A percentile compares a stretch with the other conserved stretches of the same genome.
These are phyloP conservation scores for Lunasporangiospora selenospora DNA, from an alignment of 192 early-diverging fungal species.

Conservation along the genomic window DNA sequence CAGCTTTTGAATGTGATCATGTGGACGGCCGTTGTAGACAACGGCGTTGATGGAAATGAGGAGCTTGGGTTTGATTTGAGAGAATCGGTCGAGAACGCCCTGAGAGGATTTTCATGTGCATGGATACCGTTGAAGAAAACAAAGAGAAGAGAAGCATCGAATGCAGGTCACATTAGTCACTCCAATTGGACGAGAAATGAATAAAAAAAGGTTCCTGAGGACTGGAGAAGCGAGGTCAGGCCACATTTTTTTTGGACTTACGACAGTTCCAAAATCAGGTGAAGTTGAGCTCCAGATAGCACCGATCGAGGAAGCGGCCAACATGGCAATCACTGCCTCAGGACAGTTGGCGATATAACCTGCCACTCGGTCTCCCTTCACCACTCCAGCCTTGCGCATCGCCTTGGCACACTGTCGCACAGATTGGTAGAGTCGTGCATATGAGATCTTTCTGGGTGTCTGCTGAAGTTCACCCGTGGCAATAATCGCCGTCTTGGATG, in stretches of 20 bases:
- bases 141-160: background rate
- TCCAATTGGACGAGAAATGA: background rate
- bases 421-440: conserved; percentile 71
- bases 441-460: conserved; percentile 57
- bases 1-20: conserved; percentile 82
- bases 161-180: background rate
- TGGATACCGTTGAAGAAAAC: background rate
- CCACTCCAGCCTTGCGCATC: conserved; percentile 73
- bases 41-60: conserved; percentile 91
- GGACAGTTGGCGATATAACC: conserved; percentile 90
- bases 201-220: background rate
- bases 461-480: conserved; percentile 52
- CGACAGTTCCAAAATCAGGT: conserved; percentile 92
- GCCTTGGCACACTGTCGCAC: conserved; percentile 78
- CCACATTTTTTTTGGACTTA: conserved; percentile 35
- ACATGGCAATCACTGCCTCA: conserved; percentile 82
- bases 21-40: conserved; percentile 89
- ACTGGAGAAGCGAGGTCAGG: too few relatives aligned
- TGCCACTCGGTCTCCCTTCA: conserved; percentile 83
- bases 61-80: conserved; percentile 90
- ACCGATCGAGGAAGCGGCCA: conserved; percentile 82
- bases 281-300: conserved; percentile 96
- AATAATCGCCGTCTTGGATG: conserved; percentile 59
- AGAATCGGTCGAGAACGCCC: conserved; percentile 92
- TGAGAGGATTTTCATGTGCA: conserved; percentile 15